A percentile compares a stretch with the other conserved stretches of the same genome.
Conservation (phyloP, 1,284 basidiomycete species). For the Trichosporon sp. region DNA sequence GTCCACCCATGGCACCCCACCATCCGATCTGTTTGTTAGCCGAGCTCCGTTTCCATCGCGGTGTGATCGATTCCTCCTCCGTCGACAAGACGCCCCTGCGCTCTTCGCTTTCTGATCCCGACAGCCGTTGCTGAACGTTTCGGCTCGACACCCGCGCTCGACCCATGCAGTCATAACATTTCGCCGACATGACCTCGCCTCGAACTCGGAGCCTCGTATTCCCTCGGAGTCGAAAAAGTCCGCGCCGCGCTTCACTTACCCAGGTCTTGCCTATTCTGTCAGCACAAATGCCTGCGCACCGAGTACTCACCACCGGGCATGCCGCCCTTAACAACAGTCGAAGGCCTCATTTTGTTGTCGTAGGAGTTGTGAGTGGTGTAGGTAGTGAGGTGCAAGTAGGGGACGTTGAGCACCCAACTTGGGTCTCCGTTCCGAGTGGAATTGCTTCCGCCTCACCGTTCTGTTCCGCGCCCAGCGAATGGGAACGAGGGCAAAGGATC, state of each 20-base stretch:
- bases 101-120: not conserved
- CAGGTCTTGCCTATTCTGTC: slow-evolving; percentile 39
- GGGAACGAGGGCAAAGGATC: not conserved
- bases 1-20: slow-evolving; percentile 78
- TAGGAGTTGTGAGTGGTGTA: slow-evolving; percentile 4
- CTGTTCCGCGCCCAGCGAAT: slow-evolving; percentile 1
- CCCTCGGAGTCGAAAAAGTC: not conserved
- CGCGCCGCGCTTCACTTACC: slow-evolving; percentile 18
- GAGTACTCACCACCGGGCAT: slow-evolving; percentile 67
- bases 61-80: not conserved
- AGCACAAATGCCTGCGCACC: not conserved
- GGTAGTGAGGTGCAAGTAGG: not conserved
- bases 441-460: not conserved
- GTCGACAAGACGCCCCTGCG: too few relatives aligned
- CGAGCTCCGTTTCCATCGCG: not conserved
- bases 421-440: slow-evolving; percentile 1
- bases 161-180: not conserved
- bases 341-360: slow-evolving; percentile 61
- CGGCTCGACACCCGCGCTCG: not conserved
- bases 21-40: slow-evolving; percentile 61
- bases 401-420: not conserved
- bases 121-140: too few relatives aligned
- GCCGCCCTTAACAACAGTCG: slow-evolving; percentile 57
- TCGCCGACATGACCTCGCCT: not conserved
- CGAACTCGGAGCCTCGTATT: not conserved